A percentile compares a stretch with the other conserved stretches of the same genome.
Conservation (phyloP, 305 asterid genomes). For the Rubia peregrina region DNA sequence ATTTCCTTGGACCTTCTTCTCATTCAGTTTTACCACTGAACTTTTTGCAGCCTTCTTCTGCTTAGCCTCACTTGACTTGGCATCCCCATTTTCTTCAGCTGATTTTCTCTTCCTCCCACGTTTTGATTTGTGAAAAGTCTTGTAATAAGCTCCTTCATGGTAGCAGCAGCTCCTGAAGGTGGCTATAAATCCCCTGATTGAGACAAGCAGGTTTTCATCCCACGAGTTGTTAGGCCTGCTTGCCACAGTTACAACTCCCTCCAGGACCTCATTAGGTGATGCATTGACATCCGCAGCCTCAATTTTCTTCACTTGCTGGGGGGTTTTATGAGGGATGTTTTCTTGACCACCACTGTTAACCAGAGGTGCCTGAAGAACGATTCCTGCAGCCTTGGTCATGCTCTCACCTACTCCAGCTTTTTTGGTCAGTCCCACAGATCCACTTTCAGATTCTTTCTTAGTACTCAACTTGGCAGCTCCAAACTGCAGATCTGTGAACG, state of each 20-base stretch:
- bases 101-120: slow-evolving; percentile 30
- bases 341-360: slow-evolving; percentile 15
- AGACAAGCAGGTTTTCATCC: slow-evolving; percentile 31
- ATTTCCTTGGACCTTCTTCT: slow-evolving; percentile 16
- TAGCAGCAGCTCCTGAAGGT: slow-evolving; percentile 46
- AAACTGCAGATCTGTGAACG: slow-evolving; percentile 38
- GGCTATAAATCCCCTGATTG: slow-evolving; percentile 35
- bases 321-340: slow-evolving; percentile 5
- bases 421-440: slow-evolving; percentile 25
- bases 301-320: background rate
- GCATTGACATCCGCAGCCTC: slow-evolving; percentile 27
- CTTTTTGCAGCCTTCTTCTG: slow-evolving; percentile 14
- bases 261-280: slow-evolving; percentile 29
- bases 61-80: slow-evolving; percentile 16
- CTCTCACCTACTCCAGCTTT: slow-evolving; percentile 29
- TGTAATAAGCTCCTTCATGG: slow-evolving; percentile 29
- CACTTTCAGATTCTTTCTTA: slow-evolving; percentile 24
- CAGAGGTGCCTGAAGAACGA: slow-evolving; percentile 22
- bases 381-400: slow-evolving; percentile 29
- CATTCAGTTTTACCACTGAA: slow-evolving; percentile 18
- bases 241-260: slow-evolving; percentile 39
- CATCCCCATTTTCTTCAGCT: background rate
- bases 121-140: slow-evolving; percentile 18
- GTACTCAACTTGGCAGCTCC: slow-evolving; percentile 23
- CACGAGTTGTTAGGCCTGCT: slow-evolving; percentile 28